phyloP scores from a whole-genome alignment of 2,329 filamentous ascomycete species.

The Colletotrichum ledebouriae region DNA sequence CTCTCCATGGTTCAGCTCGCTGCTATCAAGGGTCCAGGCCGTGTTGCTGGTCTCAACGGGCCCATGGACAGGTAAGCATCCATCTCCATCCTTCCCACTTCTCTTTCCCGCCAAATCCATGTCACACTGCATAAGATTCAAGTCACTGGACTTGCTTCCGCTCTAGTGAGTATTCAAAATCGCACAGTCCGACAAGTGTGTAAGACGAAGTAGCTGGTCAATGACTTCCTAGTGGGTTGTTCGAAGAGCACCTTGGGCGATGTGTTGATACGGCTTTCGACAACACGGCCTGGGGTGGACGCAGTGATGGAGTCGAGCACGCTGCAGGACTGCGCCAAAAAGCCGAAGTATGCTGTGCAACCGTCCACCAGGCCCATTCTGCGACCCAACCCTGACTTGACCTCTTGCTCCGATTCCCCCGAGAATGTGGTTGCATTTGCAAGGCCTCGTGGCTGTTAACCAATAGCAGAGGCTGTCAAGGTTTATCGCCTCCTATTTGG shows the following conservation, averaged over 20 bases:
- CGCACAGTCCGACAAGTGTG: conserved; percentile 51
- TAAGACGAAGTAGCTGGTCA: conserved; percentile 44
- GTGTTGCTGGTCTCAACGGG: conserved; percentile 80
- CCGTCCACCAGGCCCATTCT: conserved; percentile 38
- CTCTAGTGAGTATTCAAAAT: conserved; percentile 54
- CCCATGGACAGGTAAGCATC: conserved; percentile 88
- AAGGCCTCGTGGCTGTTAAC: conserved; percentile 44
- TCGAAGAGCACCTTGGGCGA: conserved; percentile 6
- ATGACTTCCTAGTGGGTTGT: conserved; percentile 23
- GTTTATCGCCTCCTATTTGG: conserved; percentile 62
- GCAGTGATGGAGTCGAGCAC: conserved; percentile 26
- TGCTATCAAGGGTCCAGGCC: conserved; percentile 79
- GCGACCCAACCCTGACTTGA: conserved; percentile 43
- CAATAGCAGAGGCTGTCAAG: conserved; percentile 57
- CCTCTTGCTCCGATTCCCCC: conserved; percentile 38
- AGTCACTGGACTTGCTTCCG: conserved; percentile 60
- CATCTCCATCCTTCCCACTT: conserved; percentile 48
- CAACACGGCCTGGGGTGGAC: conserved; percentile 33
- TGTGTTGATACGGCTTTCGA: conserved; percentile 28
- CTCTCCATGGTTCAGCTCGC: conserved; percentile 83
- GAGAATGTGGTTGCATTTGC: conserved; percentile 32
- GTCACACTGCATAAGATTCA: conserved; percentile 59
- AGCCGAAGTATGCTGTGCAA: conserved; percentile 41
- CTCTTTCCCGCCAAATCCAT: conserved; percentile 32
- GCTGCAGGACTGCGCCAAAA: conserved; percentile 30